Conservation (phyloP, 208 protist genomes). For the Leishmania mexicana region DNA sequence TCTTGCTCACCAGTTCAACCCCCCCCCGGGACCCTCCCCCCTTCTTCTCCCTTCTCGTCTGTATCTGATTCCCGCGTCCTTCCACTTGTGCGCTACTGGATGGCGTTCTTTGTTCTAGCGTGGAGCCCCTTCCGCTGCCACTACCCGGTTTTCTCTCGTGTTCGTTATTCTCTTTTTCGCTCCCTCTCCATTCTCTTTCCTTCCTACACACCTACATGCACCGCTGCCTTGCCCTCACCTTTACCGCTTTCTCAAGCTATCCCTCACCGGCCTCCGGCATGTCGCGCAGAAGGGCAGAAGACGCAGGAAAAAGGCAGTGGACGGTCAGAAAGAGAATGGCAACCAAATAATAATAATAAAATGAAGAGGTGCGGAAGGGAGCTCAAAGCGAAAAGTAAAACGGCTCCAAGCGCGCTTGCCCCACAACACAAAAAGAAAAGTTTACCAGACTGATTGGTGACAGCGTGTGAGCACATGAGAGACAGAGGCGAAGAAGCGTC, state of each 20-base stretch:
- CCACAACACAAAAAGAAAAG: not conserved
- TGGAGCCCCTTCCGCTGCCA: not conserved
- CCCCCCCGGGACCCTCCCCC: no score
- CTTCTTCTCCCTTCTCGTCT: not conserved
- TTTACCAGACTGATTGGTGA: not conserved
- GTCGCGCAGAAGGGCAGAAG: not conserved
- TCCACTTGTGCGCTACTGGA: not conserved
- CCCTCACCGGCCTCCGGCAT: not conserved
- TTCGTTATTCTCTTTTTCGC: not conserved
- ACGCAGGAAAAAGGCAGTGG: not conserved
- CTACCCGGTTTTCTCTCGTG: conserved; percentile 4
- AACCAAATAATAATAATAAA: not conserved
- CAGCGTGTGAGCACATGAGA: not conserved
- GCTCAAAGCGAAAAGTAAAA: not conserved
- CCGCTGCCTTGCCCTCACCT: not conserved
- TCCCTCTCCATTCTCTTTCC: not conserved
- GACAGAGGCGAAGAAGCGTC: not conserved
- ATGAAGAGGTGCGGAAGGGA: not conserved
- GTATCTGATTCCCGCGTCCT: not conserved
- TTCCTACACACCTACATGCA: not conserved
- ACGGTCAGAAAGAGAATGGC: not conserved
- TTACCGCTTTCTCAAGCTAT: not conserved
- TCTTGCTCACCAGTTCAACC: not conserved
- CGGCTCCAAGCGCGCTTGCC: not conserved
- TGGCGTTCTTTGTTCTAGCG: not conserved